Percentiles rank a stretch among this genome's conserved stretches.
Evolutionary conservation across 1,139 yeast genomes (phyloP).

Genomic region (Eremothecium gossypii): DNA sequence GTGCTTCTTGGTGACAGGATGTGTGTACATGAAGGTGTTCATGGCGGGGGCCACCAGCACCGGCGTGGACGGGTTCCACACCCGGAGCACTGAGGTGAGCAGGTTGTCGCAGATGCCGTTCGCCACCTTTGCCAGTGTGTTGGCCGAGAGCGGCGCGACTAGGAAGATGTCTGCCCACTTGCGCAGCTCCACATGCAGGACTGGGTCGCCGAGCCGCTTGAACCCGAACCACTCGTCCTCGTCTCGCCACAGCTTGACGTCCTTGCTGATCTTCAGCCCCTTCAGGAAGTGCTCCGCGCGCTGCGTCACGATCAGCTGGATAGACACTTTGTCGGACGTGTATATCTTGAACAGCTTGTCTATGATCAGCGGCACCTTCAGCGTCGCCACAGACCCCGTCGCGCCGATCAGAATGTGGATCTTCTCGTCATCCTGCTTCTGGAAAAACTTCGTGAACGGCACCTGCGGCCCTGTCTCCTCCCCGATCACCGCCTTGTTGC

Average conservation of each 20-base stretch:
- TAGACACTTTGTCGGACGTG: conserved; percentile 60
- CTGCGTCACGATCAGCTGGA: conserved; percentile 78
- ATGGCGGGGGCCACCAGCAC: conserved; percentile 86
- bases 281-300: conserved; percentile 75
- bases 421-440: conserved; percentile 69
- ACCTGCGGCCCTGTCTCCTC: conserved; percentile 61
- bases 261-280: conserved; percentile 70
- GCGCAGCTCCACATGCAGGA: conserved; percentile 78
- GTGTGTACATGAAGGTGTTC: conserved; percentile 85
- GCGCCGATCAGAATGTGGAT: conserved; percentile 83
- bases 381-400: conserved; percentile 94
- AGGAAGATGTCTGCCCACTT: conserved; percentile 92
- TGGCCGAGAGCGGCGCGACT: conserved; percentile 85
- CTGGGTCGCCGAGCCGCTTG: conserved; percentile 45
- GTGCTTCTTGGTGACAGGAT: conserved; percentile 79
- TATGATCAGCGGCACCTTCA: conserved; percentile 78
- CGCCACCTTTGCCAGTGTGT: conserved; percentile 82
- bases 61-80: conserved; percentile 89
- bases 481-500: conserved; percentile 33
- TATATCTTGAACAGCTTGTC: conserved; percentile 72
- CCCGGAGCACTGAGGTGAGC: conserved; percentile 77
- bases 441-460: conserved; percentile 63
- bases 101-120: conserved; percentile 85
- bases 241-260: conserved; percentile 88
- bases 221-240: conserved; percentile 81